Evolutionary conservation across 2,329 filamentous ascomycete genomes (phyloP).

Genomic region (Stachybotrys chlorohalonatus): DNA sequence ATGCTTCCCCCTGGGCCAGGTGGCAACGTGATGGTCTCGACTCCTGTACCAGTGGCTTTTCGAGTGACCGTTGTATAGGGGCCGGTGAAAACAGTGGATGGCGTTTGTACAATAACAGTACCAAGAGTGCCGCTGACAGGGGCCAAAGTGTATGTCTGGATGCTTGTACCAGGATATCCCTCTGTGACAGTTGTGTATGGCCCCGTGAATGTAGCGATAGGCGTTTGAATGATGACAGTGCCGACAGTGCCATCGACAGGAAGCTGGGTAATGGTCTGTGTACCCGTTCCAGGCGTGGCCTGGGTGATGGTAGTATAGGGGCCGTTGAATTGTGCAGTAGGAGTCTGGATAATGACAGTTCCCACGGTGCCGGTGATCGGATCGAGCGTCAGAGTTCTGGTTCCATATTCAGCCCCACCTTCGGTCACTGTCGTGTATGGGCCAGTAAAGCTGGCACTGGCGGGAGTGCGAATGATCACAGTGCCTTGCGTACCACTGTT

Average conservation of each 20-base stretch:
- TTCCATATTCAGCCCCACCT: neutral
- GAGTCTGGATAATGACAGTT: constrained; percentile 1
- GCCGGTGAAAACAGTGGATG: neutral
- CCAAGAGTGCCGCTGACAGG: neutral
- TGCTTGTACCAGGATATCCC: neutral
- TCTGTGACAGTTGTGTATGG: neutral
- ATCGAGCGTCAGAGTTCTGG: neutral
- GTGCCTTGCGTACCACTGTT: neutral
- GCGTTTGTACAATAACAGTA: neutral
- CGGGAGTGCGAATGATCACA: neutral
- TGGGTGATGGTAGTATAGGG: neutral
- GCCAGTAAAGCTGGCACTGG: neutral
- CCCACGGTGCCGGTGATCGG: neutral
- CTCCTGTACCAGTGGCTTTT: neutral
- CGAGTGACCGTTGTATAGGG: neutral
- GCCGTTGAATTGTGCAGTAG: neutral
- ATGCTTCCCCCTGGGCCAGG: neutral
- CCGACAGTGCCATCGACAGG: neutral
- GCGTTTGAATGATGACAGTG: neutral
- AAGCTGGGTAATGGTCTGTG: neutral
- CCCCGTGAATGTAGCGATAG: neutral
- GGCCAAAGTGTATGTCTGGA: neutral
- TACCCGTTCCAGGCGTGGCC: neutral
- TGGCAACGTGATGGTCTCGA: neutral
- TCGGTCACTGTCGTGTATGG: neutral